These are phyloP conservation scores for Pisolithus albus DNA, from an alignment of 768 basidiomycete genomes.

Conservation along the genomic window DNA sequence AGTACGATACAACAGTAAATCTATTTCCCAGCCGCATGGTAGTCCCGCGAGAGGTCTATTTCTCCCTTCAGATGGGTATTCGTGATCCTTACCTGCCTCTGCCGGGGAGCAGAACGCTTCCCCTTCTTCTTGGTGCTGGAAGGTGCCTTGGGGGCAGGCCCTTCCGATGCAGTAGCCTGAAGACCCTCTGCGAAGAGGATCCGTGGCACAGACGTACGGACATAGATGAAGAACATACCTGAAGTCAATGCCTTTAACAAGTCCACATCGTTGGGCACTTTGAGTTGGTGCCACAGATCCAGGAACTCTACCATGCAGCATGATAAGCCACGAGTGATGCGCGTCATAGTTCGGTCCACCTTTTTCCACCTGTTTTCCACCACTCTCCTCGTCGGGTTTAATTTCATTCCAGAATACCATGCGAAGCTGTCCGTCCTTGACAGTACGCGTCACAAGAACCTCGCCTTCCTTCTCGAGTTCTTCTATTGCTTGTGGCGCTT, in stretches of 20 bases:
- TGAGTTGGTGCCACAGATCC: constrained; percentile 80
- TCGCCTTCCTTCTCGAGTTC: constrained; percentile 88
- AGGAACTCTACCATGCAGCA: constrained; percentile 57
- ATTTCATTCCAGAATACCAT: constrained; percentile 92
- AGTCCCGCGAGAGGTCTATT: constrained; percentile 80
- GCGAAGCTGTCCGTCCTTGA: constrained; percentile 74
- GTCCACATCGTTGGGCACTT: constrained; percentile 82
- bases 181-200: constrained; percentile 55
- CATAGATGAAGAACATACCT: constrained; percentile 36
- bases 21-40: constrained; percentile 23
- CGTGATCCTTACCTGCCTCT: constrained; percentile 76
- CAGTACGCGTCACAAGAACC: constrained; percentile 78
- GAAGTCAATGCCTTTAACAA: constrained; percentile 69
- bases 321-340: constrained; percentile 3
- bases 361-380: constrained; percentile 70
- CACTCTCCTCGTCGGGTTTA: constrained; percentile 65
- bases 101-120: constrained; percentile 63
- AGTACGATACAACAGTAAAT: too few relatives aligned
- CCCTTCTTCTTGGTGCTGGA: constrained; percentile 72
- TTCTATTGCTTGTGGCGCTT: constrained; percentile 75
- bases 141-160: constrained; percentile 47
- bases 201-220: background rate
- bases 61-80: constrained; percentile 83
- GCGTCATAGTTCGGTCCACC: constrained; percentile 34
- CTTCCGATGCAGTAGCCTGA: constrained; percentile 68